These are phyloP conservation scores for Ophiosphaerella narmari DNA, from an alignment of 2,329 filamentous ascomycete genomes.

Conservation along the genomic window DNA sequence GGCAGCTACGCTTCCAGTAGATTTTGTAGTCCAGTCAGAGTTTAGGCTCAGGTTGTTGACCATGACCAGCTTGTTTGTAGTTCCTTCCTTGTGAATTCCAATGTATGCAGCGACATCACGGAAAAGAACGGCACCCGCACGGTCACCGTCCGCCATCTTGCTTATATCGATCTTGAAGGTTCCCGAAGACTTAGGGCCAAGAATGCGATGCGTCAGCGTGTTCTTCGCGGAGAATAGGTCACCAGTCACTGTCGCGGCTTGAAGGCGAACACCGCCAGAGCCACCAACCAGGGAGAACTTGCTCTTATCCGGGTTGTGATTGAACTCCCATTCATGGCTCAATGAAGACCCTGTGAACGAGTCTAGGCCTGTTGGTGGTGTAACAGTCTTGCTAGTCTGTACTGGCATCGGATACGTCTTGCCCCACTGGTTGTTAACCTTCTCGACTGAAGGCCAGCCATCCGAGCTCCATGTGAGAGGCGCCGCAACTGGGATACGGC, in stretches of 20 bases:
- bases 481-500: slow-evolving; percentile 62
- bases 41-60: slow-evolving; percentile 49
- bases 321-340: slow-evolving; percentile 62
- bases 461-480: slow-evolving; percentile 59
- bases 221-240: slow-evolving; percentile 54
- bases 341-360: slow-evolving; percentile 52
- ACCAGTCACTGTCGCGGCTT: slow-evolving; percentile 57
- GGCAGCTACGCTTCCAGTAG: slow-evolving; percentile 35
- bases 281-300: slow-evolving; percentile 54
- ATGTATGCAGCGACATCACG: slow-evolving; percentile 60
- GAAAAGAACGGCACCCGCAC: slow-evolving; percentile 58
- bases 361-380: slow-evolving; percentile 50
- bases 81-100: slow-evolving; percentile 51
- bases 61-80: slow-evolving; percentile 44
- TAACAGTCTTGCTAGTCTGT: slow-evolving; percentile 36
- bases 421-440: slow-evolving; percentile 55
- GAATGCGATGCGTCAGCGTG: slow-evolving; percentile 50
- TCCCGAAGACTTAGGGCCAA: slow-evolving; percentile 49
- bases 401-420: slow-evolving; percentile 48
- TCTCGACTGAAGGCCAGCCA: slow-evolving; percentile 56
- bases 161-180: slow-evolving; percentile 58
- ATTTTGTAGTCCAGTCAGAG: slow-evolving; percentile 39
- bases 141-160: slow-evolving; percentile 58
- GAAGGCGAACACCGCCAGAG: slow-evolving; percentile 48
- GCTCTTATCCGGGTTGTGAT: slow-evolving; percentile 62